These are phyloP conservation scores for Pseudocercospora crystallina DNA, from an alignment of 2,329 filamentous ascomycete species.

Conservation along the genomic window DNA sequence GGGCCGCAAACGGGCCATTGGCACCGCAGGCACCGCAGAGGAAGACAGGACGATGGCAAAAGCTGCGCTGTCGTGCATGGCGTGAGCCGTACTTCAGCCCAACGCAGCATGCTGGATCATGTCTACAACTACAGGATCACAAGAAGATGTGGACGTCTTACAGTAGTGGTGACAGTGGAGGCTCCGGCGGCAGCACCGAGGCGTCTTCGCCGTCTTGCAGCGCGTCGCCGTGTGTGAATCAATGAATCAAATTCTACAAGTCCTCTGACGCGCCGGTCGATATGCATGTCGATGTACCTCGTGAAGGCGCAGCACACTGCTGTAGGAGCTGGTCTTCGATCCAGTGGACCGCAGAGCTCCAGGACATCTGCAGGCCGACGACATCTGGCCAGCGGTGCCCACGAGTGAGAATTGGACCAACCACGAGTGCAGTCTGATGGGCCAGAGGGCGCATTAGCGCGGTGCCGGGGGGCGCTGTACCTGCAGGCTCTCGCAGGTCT, in stretches of 20 bases:
- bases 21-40: constrained; percentile 8
- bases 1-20: constrained; percentile 14
- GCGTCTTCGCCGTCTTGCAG: neutral
- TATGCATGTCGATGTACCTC: no score
- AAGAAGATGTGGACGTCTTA: no score
- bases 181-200: constrained; percentile 5
- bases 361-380: neutral
- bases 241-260: no score
- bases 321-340: no score
- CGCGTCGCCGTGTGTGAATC: constrained; percentile 1
- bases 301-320: no score
- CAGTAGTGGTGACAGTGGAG: neutral
- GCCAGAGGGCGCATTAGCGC: constrained; percentile 11
- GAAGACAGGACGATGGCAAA: neutral
- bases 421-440: constrained; percentile 12
- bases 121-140: neutral
- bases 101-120: constrained; percentile 5
- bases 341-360: no score
- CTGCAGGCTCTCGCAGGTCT: constrained; percentile 11
- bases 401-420: constrained; percentile 4
- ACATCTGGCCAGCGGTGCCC: constrained; percentile 13
- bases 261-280: no score
- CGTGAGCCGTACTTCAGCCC: constrained; percentile 8
- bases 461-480: constrained; percentile 16
- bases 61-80: constrained; percentile 12